A percentile compares a stretch with the other conserved stretches of the same genome.
Conservation (phyloP, 768 basidiomycete genomes). For the Mycena floridula region DNA sequence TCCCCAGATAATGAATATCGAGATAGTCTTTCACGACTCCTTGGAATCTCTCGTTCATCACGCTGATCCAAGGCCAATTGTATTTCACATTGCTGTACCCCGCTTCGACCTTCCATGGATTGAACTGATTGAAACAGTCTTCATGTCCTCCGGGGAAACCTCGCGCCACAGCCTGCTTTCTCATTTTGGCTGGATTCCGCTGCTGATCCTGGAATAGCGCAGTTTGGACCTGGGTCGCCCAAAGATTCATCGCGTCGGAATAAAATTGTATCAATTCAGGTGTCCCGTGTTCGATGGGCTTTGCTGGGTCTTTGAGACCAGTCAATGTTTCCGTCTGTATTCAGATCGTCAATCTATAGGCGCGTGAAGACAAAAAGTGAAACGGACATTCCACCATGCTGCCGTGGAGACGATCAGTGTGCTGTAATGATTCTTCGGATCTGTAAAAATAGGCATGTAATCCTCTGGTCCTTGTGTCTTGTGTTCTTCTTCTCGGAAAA, state of each 20-base stretch:
- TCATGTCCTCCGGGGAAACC: constrained; percentile 65
- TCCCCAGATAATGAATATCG: constrained; percentile 51
- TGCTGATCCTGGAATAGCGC: constrained; percentile 29
- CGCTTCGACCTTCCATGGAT: constrained; percentile 39
- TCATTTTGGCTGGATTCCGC: constrained; percentile 12
- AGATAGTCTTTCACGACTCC: constrained; percentile 38
- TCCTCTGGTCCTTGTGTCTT: constrained; percentile 50
- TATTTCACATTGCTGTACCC: constrained; percentile 44
- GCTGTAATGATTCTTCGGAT: constrained; percentile 43
- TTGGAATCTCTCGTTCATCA: constrained; percentile 54
- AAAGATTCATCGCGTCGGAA: constrained; percentile 45
- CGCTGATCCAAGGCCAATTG: constrained; percentile 59
- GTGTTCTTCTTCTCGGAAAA: constrained; percentile 50
- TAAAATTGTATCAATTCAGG: constrained; percentile 53
- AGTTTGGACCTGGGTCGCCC: constrained; percentile 47
- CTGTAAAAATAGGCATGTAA: constrained; percentile 46
- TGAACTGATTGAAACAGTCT: constrained; percentile 43
- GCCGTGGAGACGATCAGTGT: constrained; percentile 60
- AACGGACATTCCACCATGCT: constrained; percentile 65
- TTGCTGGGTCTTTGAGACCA: constrained; percentile 19
- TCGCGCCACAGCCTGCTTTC: constrained; percentile 45
- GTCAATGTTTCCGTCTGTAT: not conserved
- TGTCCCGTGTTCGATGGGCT: constrained; percentile 39
- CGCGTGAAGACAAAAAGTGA: constrained; percentile 34
- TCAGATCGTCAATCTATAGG: constrained; percentile 12